Conservation (phyloP, 306 rosid species). For the Fragaria vesca region DNA sequence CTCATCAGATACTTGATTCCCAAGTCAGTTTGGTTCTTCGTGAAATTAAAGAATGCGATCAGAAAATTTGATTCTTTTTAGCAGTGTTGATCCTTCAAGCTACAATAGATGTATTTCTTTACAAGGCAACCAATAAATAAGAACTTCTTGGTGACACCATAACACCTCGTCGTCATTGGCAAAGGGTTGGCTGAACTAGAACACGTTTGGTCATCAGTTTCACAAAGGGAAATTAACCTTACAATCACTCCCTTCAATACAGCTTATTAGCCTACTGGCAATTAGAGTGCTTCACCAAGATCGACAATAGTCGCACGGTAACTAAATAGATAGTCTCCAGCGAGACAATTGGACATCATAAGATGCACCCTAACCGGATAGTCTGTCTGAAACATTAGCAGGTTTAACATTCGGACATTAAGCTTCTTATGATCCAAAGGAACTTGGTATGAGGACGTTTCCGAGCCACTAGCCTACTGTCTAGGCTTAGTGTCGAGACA, state of each 20-base stretch:
- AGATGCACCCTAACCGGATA: not conserved
- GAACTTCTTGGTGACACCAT: not conserved
- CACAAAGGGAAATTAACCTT: not conserved
- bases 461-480: not conserved
- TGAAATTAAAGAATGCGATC: not conserved
- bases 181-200: not conserved
- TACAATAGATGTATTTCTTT: not conserved
- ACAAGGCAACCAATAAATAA: not conserved
- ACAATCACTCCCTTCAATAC: not conserved
- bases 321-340: not conserved
- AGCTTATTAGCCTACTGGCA: not conserved
- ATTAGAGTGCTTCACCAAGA: not conserved
- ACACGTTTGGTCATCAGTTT: not conserved
- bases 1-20: constrained; percentile 57
- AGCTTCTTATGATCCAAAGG: not conserved
- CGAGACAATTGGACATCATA: not conserved
- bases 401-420: not conserved
- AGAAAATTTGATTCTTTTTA: not conserved
- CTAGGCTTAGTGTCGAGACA: not conserved
- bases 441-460: not conserved
- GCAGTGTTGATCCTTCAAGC: not conserved
- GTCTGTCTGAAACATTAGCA: not conserved
- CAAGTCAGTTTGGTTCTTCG: constrained; percentile 50
- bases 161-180: not conserved
- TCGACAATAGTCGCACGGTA: not conserved